Base-by-base conservation (phyloP, 2,329 filamentous ascomycete genomes). In the Aspergillus aculeatinus region DNA sequence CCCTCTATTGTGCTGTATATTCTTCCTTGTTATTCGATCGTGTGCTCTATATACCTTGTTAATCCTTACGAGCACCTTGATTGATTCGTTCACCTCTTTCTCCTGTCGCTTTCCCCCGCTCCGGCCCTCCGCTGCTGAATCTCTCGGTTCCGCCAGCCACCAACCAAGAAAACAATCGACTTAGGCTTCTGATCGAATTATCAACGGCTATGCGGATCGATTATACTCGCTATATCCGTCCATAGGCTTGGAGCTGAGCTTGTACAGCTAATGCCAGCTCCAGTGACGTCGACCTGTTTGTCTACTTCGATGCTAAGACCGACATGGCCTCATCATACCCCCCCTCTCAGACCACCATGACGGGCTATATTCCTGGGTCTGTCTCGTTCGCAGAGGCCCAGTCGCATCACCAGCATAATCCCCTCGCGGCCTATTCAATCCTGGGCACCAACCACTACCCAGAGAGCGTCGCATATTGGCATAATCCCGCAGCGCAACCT, bases 381-480 rank as follows among this genome's bases (percentile, higher is more conserved):
- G 64, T 69, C 39, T 67, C 68, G 42, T 51, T 63, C 61, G 39
- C 39, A 19, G 39, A 44, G 39, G 39, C 39, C 6, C 39, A 44
- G 16, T 44, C 39, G 39, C 60, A 68, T 49, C 64, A 55, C 42
- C 53, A 72, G 47, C 61, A 67, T 23, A 58, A 62, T 42, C 63
- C 65, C 19, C 64, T 75, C 60, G 69, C 74, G 29, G 67, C 73
- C 29, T 75, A 71, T 56, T 71, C 73, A 10, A 59, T 77, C 16
- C 68, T 77, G 39, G 74, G 71, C 10, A 68, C 70, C 12, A 70
- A 71, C 29, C 69, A 75, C 48, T 78, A 79, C 63, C 74, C 77
- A 9, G 76, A 80, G 55, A 74, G 75, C 51, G 73, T 79, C 35
- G 76, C 77, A 12, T 76, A 77, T 57, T 80, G 79, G 79, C 75